Evolutionary conservation across 1,284 basidiomycete genomes (phyloP).

Genomic region (Ceratobasidium sp.): DNA sequence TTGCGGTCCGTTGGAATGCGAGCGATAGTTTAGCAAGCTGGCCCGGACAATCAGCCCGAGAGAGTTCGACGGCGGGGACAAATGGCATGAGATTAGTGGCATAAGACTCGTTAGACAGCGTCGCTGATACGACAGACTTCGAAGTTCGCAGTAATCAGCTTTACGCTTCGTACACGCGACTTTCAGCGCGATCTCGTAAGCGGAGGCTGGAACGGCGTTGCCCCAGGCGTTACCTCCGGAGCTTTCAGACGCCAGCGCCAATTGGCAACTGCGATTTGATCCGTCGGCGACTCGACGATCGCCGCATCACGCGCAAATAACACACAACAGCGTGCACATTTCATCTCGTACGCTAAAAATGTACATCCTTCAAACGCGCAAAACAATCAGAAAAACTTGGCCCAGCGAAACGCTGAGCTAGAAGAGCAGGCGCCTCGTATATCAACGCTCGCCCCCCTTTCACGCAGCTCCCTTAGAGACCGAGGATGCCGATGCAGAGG

Average conservation of each 20-base stretch:
- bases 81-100: too few relatives aligned
- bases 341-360: not conserved
- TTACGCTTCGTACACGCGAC: too few relatives aligned
- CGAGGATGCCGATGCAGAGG: constrained; percentile 44
- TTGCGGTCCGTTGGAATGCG: constrained; percentile 33
- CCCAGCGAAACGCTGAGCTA: not conserved
- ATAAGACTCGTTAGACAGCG: too few relatives aligned
- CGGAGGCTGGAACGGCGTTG: too few relatives aligned
- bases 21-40: not conserved
- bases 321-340: not conserved
- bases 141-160: too few relatives aligned
- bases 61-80: too few relatives aligned
- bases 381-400: not conserved
- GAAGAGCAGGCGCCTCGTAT: not conserved
- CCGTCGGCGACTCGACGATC: not conserved
- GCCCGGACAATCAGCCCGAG: not conserved
- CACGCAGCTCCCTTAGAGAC: constrained; percentile 19
- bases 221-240: too few relatives aligned
- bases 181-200: too few relatives aligned
- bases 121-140: too few relatives aligned
- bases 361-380: constrained; percentile 6
- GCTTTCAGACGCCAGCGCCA: too few relatives aligned
- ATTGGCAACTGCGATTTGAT: constrained; percentile 3
- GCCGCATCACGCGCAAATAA: constrained; percentile 18
- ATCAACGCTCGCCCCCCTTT: not conserved